phyloP scores from a whole-genome alignment of 345 rosid genomes.

The Lenwebbia sp. region DNA sequence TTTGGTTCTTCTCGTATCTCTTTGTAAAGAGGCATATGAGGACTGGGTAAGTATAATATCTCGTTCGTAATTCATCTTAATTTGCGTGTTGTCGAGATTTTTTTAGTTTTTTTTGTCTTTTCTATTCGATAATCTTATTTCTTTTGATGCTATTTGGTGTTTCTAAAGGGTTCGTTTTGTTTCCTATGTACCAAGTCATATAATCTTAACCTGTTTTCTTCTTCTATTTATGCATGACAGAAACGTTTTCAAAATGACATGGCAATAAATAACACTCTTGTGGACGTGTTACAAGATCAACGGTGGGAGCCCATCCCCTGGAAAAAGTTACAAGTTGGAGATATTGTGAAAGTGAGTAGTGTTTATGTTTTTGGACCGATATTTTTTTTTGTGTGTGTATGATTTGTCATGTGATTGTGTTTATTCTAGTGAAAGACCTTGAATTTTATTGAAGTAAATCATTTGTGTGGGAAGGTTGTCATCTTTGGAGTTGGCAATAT shows the following conservation, averaged over 20 bases:
- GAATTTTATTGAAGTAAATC: neutral
- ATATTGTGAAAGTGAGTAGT: slow-evolving; percentile 72
- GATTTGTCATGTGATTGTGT: neutral
- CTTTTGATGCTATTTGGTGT: neutral
- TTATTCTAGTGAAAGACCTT: neutral
- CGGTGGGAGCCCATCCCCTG: slow-evolving; percentile 72
- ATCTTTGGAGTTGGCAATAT: neutral
- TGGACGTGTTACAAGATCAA: slow-evolving; percentile 82
- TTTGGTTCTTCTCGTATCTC: slow-evolving; percentile 95
- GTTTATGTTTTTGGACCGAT: neutral
- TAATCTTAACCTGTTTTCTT: neutral
- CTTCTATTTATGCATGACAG: slow-evolving; percentile 37
- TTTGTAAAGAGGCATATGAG: slow-evolving; percentile 95
- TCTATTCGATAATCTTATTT: neutral
- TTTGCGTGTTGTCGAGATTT: neutral
- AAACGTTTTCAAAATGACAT: slow-evolving; percentile 95
- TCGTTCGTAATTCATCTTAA: neutral
- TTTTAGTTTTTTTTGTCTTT: neutral
- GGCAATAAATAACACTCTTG: slow-evolving; percentile 66
- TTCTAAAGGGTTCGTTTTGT: neutral
- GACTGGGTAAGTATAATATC: slow-evolving; percentile 64
- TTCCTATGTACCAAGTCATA: neutral
- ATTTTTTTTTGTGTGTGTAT: neutral
- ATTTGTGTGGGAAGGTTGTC: neutral
- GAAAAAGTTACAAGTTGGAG: slow-evolving; percentile 99